phyloP scores from a whole-genome alignment of 2,329 filamentous ascomycete species.

The Diaporthe amygdali region DNA sequence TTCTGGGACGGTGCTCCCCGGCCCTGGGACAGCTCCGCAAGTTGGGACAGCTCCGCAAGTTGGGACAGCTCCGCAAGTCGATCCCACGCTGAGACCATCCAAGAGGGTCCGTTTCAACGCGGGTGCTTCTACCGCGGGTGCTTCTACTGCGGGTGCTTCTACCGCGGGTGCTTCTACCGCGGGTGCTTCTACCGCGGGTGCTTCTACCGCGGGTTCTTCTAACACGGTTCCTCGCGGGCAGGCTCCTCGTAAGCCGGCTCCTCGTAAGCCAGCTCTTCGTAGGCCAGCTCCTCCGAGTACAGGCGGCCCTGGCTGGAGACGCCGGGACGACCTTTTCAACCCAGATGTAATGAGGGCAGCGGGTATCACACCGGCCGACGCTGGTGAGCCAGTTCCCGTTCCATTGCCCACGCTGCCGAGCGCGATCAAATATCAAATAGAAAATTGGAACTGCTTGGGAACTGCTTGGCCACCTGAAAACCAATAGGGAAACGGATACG shows the following conservation, averaged over 20 bases:
- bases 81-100: not conserved
- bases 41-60: not conserved
- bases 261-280: no score
- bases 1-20: not conserved
- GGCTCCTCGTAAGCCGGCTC: no score
- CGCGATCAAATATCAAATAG: not conserved
- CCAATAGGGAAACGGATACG: not conserved
- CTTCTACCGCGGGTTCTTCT: no score
- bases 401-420: not conserved
- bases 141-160: no score
- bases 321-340: not conserved
- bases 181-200: no score
- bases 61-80: not conserved
- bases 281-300: no score
- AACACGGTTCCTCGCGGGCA: not conserved
- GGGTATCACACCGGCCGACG: no score
- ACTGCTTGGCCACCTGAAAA: not conserved
- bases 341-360: not conserved
- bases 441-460: not conserved
- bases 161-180: no score
- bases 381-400: fast-evolving
- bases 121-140: no score
- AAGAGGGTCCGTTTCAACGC: no score
- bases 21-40: not conserved
- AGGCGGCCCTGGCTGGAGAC: not conserved